phyloP scores from a whole-genome alignment of 257 asterid species.

The Cruciata laevipes region DNA sequence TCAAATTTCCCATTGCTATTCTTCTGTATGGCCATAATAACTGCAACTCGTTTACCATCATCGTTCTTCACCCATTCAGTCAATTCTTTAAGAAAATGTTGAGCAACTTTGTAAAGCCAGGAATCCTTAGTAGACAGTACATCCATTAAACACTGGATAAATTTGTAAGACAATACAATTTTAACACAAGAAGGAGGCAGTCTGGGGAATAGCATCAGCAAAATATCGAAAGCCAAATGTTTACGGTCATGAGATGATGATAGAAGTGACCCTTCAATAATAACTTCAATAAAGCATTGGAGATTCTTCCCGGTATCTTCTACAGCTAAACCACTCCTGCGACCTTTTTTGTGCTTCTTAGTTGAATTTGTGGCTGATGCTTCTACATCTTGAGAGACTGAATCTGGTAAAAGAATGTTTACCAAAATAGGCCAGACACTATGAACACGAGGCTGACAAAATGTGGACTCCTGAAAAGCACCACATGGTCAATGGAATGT shows the following conservation, averaged over 20 bases:
- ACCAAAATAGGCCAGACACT: constrained; percentile 78
- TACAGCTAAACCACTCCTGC: constrained; percentile 55
- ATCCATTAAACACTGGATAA: constrained; percentile 85
- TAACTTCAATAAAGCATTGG: constrained; percentile 52
- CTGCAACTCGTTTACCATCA: constrained; percentile 72
- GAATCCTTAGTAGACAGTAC: constrained; percentile 73
- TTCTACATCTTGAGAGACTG: constrained; percentile 45
- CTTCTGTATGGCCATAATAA: constrained; percentile 77
- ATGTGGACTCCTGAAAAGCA: constrained; percentile 73
- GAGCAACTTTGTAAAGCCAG: constrained; percentile 85
- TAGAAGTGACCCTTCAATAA: constrained; percentile 78
- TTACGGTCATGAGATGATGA: constrained; percentile 94
- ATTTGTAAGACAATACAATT: constrained; percentile 55
- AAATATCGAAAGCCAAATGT: constrained; percentile 68
- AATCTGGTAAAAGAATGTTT: constrained; percentile 56
- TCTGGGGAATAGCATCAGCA: constrained; percentile 68
- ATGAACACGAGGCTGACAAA: constrained; percentile 90
- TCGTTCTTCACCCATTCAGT: constrained; percentile 70
- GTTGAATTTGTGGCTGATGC: constrained; percentile 33
- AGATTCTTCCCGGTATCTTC: constrained; percentile 69
- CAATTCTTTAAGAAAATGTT: constrained; percentile 65
- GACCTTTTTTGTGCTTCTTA: constrained; percentile 72
- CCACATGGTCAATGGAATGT: constrained; percentile 20
- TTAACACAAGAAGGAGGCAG: constrained; percentile 59
- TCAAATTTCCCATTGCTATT: constrained; percentile 89